Conservation (phyloP, 2,329 filamentous ascomycete species). For the Scedosporium apiospermum region DNA sequence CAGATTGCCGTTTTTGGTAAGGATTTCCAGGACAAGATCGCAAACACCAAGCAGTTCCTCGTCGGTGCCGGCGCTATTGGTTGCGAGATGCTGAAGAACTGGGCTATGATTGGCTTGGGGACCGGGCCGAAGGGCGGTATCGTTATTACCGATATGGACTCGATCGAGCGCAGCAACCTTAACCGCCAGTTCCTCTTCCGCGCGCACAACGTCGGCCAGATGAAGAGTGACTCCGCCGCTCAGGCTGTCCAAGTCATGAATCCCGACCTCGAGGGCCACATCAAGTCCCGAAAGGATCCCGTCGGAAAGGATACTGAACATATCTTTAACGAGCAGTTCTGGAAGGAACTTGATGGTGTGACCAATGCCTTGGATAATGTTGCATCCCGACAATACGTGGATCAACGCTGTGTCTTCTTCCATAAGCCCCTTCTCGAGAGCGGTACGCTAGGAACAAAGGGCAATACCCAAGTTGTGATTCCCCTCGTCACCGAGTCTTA, state of each 20-base stretch:
- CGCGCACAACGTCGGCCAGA: conserved; percentile 81
- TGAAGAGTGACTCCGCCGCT: conserved; percentile 94
- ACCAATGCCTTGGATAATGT: conserved; percentile 98
- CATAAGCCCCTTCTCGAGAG: conserved; percentile 93
- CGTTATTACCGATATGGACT: conserved; percentile 93
- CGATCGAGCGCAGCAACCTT: conserved; percentile 97
- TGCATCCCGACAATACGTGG: conserved; percentile 91
- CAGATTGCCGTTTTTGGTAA: conserved; percentile 94
- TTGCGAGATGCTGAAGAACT: conserved; percentile 99
- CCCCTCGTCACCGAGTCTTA: conserved; percentile 92
- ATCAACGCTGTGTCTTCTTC: conserved; percentile 96
- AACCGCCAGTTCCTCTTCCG: conserved; percentile 97
- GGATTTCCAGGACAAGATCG: conserved; percentile 88
- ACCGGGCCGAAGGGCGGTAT: conserved; percentile 84
- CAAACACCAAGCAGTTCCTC: conserved; percentile 84
- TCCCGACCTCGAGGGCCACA: conserved; percentile 79
- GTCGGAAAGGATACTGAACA: conserved; percentile 89
- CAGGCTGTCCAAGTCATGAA: conserved; percentile 92
- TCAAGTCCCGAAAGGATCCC: conserved; percentile 76
- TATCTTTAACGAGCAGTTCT: conserved; percentile 90
- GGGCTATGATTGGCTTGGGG: conserved; percentile 95
- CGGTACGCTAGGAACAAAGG: conserved; percentile 96
- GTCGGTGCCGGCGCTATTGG: conserved; percentile 96
- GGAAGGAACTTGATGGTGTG: conserved; percentile 77
- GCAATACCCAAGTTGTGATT: conserved; percentile 93